Percentiles rank a stretch among this genome's conserved stretches.
Conservation (phyloP, 2,329 filamentous ascomycete genomes). For the Lasiodiplodia gonubiensis region DNA sequence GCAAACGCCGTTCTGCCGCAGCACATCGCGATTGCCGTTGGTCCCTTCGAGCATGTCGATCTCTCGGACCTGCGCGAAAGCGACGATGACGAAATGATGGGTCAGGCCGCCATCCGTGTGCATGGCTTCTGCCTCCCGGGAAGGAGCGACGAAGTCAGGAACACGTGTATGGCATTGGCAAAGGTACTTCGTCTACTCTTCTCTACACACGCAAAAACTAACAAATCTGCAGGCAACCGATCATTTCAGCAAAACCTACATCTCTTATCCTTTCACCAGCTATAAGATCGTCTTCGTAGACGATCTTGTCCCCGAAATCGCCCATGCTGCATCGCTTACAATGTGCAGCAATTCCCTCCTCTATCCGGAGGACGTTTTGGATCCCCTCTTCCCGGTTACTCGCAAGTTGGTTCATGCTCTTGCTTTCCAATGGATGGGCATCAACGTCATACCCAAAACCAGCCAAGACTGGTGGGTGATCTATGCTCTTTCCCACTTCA, state of each 20-base stretch:
- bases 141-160: slow-evolving; percentile 79
- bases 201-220: slow-evolving; percentile 28
- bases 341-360: slow-evolving; percentile 87
- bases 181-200: slow-evolving; percentile 41
- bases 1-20: slow-evolving; percentile 64
- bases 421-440: slow-evolving; percentile 91
- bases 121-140: slow-evolving; percentile 91
- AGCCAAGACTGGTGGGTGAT: slow-evolving; percentile 86
- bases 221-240: slow-evolving; percentile 70
- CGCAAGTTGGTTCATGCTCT: slow-evolving; percentile 81
- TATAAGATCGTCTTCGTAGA: slow-evolving; percentile 96
- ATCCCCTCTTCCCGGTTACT: slow-evolving; percentile 81
- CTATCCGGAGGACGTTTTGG: slow-evolving; percentile 83
- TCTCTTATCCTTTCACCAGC: slow-evolving; percentile 86
- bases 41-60: slow-evolving; percentile 93
- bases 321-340: slow-evolving; percentile 80
- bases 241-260: slow-evolving; percentile 85
- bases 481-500: slow-evolving; percentile 89
- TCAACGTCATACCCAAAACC: slow-evolving; percentile 86
- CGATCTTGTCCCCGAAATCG: slow-evolving; percentile 77
- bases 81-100: slow-evolving; percentile 89
- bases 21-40: slow-evolving; percentile 91
- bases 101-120: slow-evolving; percentile 84
- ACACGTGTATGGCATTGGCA: slow-evolving; percentile 84
- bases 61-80: slow-evolving; percentile 87